These are phyloP conservation scores for Coniella lustricola DNA, from an alignment of 2,329 filamentous ascomycete genomes.

Conservation along the genomic window DNA sequence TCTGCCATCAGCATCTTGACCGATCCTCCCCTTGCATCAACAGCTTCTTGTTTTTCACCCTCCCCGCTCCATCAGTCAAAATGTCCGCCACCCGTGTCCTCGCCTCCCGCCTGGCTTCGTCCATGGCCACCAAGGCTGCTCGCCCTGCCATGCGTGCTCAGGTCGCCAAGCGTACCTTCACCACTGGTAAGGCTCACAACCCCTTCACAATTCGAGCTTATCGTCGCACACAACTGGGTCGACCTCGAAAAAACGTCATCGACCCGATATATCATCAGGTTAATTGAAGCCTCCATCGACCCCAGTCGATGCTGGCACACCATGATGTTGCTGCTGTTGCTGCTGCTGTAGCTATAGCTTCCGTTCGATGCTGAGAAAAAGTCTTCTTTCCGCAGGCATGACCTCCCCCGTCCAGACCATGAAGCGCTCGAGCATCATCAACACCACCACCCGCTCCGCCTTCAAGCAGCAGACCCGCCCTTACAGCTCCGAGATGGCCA, in stretches of 20 bases:
- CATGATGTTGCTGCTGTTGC: constrained; percentile 1
- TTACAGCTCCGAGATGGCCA: constrained; percentile 84
- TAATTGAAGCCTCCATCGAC: constrained; percentile 25
- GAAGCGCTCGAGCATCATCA: constrained; percentile 68
- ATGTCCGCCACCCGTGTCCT: constrained; percentile 74
- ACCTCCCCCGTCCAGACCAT: constrained; percentile 63
- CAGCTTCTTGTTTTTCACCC: constrained; percentile 34
- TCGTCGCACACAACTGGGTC: constrained; percentile 15
- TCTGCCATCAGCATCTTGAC: constrained; percentile 21
- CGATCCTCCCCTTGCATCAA: constrained; percentile 29
- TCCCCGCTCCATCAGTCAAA: constrained; percentile 53
- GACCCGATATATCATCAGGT: constrained; percentile 5
- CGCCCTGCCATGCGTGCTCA: constrained; percentile 65
- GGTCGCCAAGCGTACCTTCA: constrained; percentile 61
- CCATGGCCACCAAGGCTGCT: constrained; percentile 72
- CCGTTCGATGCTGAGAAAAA: constrained; percentile 17
- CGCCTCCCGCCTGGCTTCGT: constrained; percentile 69
- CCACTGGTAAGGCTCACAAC: constrained; percentile 54
- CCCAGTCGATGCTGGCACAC: neutral
- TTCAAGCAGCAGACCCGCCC: constrained; percentile 55
- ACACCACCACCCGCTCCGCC: constrained; percentile 58
- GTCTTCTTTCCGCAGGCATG: constrained; percentile 36
- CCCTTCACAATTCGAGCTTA: constrained; percentile 11
- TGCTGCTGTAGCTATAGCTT: constrained; percentile 5
- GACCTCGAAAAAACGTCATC: constrained; percentile 14